These are phyloP conservation scores for Chaetomiaceae sp. DNA, from an alignment of 2,329 filamentous ascomycete species.

Conservation along the genomic window DNA sequence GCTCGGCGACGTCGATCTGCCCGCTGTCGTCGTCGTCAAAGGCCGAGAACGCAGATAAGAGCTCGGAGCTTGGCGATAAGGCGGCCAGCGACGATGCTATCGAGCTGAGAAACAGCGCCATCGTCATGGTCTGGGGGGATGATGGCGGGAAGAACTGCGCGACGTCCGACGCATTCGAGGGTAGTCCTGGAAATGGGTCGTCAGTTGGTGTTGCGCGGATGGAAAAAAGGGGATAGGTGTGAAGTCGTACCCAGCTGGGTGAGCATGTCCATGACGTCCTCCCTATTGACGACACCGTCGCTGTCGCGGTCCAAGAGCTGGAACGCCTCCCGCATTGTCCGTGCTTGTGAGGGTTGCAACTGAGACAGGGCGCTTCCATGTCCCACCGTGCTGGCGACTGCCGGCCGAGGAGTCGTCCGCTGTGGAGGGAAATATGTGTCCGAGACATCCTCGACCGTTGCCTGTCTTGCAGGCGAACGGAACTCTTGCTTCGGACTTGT, in stretches of 20 bases:
- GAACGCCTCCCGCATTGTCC: constrained; percentile 86
- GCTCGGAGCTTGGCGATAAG: constrained; percentile 72
- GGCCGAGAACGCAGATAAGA: constrained; percentile 85
- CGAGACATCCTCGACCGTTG: constrained; percentile 13
- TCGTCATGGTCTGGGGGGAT: constrained; percentile 66
- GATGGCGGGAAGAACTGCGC: constrained; percentile 76
- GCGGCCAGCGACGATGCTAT: constrained; percentile 69
- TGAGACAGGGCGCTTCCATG: constrained; percentile 57
- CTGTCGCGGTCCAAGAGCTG: constrained; percentile 88
- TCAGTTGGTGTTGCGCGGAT: constrained; percentile 3
- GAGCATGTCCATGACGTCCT: constrained; percentile 84
- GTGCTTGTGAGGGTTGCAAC: constrained; percentile 74
- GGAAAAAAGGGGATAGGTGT: neutral
- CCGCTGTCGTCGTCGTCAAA: constrained; percentile 96
- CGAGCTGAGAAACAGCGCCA: constrained; percentile 80
- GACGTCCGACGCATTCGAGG: constrained; percentile 65
- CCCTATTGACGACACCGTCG: constrained; percentile 73
- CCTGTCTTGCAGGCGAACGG: constrained; percentile 34
- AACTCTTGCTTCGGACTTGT: constrained; percentile 38
- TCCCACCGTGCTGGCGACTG: constrained; percentile 4
- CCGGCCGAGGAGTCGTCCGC: constrained; percentile 11
- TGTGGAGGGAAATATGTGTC: constrained; percentile 11
- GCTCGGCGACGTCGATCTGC: constrained; percentile 77
- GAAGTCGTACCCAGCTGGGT: constrained; percentile 64
- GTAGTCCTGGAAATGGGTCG: constrained; percentile 56